Percentiles rank a stretch among this genome's conserved stretches.
Conservation (phyloP, 495 filamentous ascomycete species). For the Penicillium taxi region DNA sequence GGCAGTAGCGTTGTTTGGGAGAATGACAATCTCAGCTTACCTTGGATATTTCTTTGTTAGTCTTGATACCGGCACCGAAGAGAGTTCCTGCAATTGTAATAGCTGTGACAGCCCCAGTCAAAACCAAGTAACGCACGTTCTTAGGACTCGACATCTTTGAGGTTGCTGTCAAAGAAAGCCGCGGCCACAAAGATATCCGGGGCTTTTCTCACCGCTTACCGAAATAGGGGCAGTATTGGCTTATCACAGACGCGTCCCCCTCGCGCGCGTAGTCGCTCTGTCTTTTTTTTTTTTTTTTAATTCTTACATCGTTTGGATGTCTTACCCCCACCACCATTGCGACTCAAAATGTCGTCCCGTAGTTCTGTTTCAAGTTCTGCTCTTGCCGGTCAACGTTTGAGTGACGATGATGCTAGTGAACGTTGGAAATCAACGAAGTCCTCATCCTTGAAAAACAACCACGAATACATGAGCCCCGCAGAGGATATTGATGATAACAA, state of each 20-base stretch:
- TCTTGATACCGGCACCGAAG: slow-evolving; percentile 50
- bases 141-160: slow-evolving; percentile 20
- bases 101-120: slow-evolving; percentile 39
- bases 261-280: too few relatives aligned
- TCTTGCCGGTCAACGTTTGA: too few relatives aligned
- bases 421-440: slow-evolving; percentile 10
- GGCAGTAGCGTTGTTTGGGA: too few relatives aligned
- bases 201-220: slow-evolving; percentile 20
- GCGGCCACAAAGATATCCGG: slow-evolving; percentile 7
- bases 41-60: slow-evolving; percentile 36
- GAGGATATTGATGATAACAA: too few relatives aligned
- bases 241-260: slow-evolving; percentile 18
- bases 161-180: slow-evolving; percentile 1
- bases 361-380: slow-evolving; percentile 18
- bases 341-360: slow-evolving; percentile 23
- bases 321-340: neutral
- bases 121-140: slow-evolving; percentile 31
- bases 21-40: too few relatives aligned
- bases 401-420: slow-evolving; percentile 19
- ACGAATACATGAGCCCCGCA: too few relatives aligned
- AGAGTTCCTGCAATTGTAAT: slow-evolving; percentile 46
- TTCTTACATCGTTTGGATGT: slow-evolving; percentile 1
- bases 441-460: too few relatives aligned
- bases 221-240: slow-evolving; percentile 10
- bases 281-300: too few relatives aligned